Evolutionary conservation across 192 early-diverging fungal genomes (phyloP), one percentile per base, ranked within the genome.

Genomic region (Entomortierella beljakovae): DNA sequence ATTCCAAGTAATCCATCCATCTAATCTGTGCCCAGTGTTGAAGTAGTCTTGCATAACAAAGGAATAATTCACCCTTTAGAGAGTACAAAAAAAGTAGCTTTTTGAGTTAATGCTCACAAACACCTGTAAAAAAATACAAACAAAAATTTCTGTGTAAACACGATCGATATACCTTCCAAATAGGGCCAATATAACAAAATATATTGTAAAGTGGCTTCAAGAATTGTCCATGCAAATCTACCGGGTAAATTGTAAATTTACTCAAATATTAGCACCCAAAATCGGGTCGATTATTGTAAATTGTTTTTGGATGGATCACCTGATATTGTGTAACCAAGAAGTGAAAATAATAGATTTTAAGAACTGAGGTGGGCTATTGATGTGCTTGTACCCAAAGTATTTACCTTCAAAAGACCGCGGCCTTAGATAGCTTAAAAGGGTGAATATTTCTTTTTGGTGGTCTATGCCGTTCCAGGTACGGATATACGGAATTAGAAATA

Each of bases 391-490:
- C n/a, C n/a, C n/a, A n/a, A n/a, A n/a, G n/a, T n/a, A 35, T 60
- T 23, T 67, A 88, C 87, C 83, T 66, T 88, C 67, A 64, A 56
- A 88, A 6, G 63, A 43, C 8, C 62, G 61, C 5, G 87, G 87
- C 35, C 81, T 80, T 10, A 86, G 57, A 57, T 72, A 86, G 2
- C 64, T 71, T 9, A 88, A n/a, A 15, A 88, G 61, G 25, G 76
- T 76, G 46, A 88, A 81, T 28, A 88, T 86, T 31, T 81, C 70
- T 20, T 83, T 60, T 29, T 75, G 69, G 42, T 86, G 49, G 20
- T 85, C 80, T 26, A 74, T 26, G 18, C 87, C 87, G 64, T 88
- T 79, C 87, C 87, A 88, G 1, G 71, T 54, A 23, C 35, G 40
- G 6, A 88, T 23, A 49, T 80, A 88, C 1, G 76, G 68, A 32